Conservation (phyloP, 148 eudicot genomes). For the Salicornia ramosissima region DNA sequence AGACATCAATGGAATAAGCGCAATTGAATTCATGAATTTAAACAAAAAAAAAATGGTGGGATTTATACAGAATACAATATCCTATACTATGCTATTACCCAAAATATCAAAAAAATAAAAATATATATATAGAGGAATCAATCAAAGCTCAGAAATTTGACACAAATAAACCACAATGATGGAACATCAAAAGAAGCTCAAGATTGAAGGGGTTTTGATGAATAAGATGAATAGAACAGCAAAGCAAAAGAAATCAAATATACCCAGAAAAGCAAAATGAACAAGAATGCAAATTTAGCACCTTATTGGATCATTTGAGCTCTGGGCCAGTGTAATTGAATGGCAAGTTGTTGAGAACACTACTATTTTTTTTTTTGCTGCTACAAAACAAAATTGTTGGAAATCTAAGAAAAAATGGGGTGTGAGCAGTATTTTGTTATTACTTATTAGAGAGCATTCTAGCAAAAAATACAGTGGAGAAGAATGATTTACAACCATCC, state of each 20-base stretch:
- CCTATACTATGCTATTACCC: no score
- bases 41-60: not conserved
- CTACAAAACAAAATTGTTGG: slow-evolving; percentile 8
- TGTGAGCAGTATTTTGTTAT: not conserved
- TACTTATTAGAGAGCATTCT: not conserved
- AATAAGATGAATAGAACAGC: not conserved
- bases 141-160: not conserved
- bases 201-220: not conserved
- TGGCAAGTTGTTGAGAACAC: not conserved
- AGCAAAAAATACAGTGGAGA: not conserved
- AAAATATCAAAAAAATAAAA: no score
- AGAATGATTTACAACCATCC: slow-evolving; percentile 20
- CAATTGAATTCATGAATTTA: not conserved
- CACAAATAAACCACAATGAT: slow-evolving; percentile 11
- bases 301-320: slow-evolving; percentile 20
- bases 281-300: slow-evolving; percentile 9
- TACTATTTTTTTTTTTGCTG: slow-evolving; percentile 8
- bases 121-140: not conserved
- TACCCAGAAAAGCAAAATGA: slow-evolving; percentile 20
- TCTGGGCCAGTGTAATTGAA: not conserved
- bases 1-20: not conserved
- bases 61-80: slow-evolving; percentile 5
- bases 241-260: slow-evolving; percentile 1
- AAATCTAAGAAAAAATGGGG: slow-evolving; percentile 15
- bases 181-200: not conserved